Conservation (phyloP, 78 protist species). For the slime mould (Dictyostelium discoideum) region DNA sequence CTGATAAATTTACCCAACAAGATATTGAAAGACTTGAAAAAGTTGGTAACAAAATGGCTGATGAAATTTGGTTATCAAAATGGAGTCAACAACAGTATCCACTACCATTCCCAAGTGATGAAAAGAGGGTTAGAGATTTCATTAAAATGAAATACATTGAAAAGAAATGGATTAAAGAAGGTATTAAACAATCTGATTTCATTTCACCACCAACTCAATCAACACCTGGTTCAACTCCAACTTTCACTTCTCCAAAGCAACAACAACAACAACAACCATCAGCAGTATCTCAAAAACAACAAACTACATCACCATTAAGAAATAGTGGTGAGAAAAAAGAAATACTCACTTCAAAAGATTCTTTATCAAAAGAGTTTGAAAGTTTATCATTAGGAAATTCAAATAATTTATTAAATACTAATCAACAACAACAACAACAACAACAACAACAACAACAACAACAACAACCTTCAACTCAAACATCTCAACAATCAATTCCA, state of each 20-base stretch:
- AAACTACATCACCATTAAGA: neutral
- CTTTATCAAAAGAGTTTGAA: slow-evolving; percentile 58
- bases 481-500: neutral
- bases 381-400: neutral
- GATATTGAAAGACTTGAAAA: slow-evolving; percentile 47
- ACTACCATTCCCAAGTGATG: slow-evolving; percentile 46
- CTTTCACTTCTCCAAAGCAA: neutral
- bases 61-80: slow-evolving; percentile 32
- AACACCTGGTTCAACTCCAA: slow-evolving; percentile 17
- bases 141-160: slow-evolving; percentile 64
- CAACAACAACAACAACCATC: neutral
- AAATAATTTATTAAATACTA: neutral
- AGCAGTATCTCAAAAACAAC: neutral
- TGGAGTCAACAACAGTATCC: slow-evolving; percentile 52
- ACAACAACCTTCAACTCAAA: neutral
- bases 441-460: neutral
- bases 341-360: neutral
- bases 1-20: slow-evolving; percentile 31
- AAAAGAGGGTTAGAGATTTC: slow-evolving; percentile 51
- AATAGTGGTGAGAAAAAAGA: slow-evolving; percentile 47
- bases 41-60: slow-evolving; percentile 59
- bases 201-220: neutral
- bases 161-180: slow-evolving; percentile 52
- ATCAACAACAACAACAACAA: neutral
- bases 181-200: neutral